phyloP scores from a whole-genome alignment of 1,139 yeast species.

The Candida sp. region DNA sequence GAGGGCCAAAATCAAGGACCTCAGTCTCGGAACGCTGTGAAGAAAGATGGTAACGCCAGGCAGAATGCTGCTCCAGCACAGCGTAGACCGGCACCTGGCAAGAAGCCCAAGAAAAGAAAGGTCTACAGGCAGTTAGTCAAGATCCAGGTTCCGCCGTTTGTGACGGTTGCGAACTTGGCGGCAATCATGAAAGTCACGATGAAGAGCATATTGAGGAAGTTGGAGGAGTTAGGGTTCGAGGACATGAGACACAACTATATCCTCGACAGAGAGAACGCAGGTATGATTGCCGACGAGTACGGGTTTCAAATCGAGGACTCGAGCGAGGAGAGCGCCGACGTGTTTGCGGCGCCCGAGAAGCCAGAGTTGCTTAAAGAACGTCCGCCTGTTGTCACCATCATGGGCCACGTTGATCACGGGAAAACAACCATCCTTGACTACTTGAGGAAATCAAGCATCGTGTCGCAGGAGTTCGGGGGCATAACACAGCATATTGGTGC shows the following conservation, averaged over 20 bases:
- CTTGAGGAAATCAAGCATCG: conserved; percentile 83
- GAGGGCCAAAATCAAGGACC: too few relatives aligned
- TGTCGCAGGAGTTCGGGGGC: conserved; percentile 90
- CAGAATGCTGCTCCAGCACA: too few relatives aligned
- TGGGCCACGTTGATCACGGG: conserved; percentile 99
- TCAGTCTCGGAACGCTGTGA: too few relatives aligned
- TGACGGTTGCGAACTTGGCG: conserved; percentile 78
- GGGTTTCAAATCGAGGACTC: conserved; percentile 71
- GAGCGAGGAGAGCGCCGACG: conserved; percentile 65
- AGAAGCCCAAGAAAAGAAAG: conserved; percentile 12
- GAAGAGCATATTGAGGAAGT: conserved; percentile 57
- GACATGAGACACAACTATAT: conserved; percentile 78
- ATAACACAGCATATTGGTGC: conserved; percentile 99
- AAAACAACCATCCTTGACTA: conserved; percentile 93
- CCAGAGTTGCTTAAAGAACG: conserved; percentile 60
- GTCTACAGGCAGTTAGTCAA: conserved; percentile 20
- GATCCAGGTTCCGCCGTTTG: conserved; percentile 70
- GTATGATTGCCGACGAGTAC: conserved; percentile 86
- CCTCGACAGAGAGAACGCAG: conserved; percentile 84
- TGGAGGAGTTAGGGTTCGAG: conserved; percentile 76
- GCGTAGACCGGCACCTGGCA: not conserved
- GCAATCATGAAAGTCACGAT: conserved; percentile 70
- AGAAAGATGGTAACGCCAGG: too few relatives aligned
- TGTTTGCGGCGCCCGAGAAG: conserved; percentile 49
- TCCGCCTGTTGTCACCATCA: conserved; percentile 95